These are phyloP conservation scores for Nannochloris sp. DNA, from an alignment of 139 green algal genomes.

Conservation along the genomic window DNA sequence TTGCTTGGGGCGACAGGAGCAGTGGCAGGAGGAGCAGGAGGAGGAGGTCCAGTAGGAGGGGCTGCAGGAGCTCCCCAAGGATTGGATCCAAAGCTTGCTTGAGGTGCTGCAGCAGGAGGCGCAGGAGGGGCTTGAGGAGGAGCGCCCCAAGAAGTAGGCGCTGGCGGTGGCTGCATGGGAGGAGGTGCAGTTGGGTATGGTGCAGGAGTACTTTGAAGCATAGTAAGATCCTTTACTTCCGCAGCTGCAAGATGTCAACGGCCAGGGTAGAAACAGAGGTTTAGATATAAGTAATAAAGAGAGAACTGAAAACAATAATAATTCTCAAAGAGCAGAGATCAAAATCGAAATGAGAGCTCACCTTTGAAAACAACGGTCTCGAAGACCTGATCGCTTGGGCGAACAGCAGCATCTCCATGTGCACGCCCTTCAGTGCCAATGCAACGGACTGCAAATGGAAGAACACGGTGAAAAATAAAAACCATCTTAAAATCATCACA, in stretches of 20 bases:
- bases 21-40: too few relatives aligned
- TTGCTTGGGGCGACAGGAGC: not conserved
- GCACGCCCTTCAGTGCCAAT: slow-evolving; percentile 92
- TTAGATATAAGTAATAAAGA: not conserved
- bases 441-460: slow-evolving; percentile 73
- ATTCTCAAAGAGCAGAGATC: too few relatives aligned
- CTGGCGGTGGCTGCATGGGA: not conserved
- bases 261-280: not conserved
- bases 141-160: slow-evolving; percentile 2
- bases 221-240: slow-evolving; percentile 88
- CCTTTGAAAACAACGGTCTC: slow-evolving; percentile 92
- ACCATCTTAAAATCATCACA: too few relatives aligned
- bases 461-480: too few relatives aligned
- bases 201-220: slow-evolving; percentile 34
- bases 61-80: slow-evolving; percentile 7
- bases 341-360: too few relatives aligned
- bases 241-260: slow-evolving; percentile 23
- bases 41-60: not conserved
- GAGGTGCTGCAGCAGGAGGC: not conserved
- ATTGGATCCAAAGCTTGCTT: slow-evolving; percentile 12
- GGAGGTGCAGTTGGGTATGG: slow-evolving; percentile 4
- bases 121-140: not conserved
- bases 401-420: not conserved
- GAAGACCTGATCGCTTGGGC: slow-evolving; percentile 73
- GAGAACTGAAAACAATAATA: not conserved